Conservation (phyloP, 805 yeast species). For the Candida pseudoglaebosa region DNA sequence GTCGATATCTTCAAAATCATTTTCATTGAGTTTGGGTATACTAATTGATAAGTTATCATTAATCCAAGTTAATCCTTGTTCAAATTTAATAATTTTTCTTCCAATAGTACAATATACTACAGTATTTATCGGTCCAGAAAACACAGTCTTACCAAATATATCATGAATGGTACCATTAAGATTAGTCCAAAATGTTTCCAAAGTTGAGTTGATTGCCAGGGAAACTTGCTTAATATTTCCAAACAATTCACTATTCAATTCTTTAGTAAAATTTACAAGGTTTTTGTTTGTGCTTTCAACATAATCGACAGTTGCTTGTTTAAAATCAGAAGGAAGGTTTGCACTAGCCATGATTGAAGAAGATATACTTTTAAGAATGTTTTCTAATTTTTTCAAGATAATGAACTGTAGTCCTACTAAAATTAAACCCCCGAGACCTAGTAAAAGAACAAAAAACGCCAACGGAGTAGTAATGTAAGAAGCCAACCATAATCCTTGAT, state of each 20-base stretch:
- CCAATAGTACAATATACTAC: constrained; percentile 80
- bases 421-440: constrained; percentile 57
- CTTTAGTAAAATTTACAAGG: constrained; percentile 44
- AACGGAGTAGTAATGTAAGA: constrained; percentile 51
- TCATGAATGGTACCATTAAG: constrained; percentile 56
- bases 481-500: constrained; percentile 36
- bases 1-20: constrained; percentile 8
- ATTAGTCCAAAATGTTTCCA: constrained; percentile 50
- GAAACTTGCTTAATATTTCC: constrained; percentile 64
- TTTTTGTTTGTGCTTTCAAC: constrained; percentile 47
- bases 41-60: constrained; percentile 55
- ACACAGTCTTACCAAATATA: constrained; percentile 69
- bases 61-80: constrained; percentile 77
- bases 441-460: constrained; percentile 45
- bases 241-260: constrained; percentile 60
- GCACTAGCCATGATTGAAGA: not conserved
- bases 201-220: constrained; percentile 53
- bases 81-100: constrained; percentile 60
- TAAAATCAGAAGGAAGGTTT: not conserved
- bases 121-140: constrained; percentile 53
- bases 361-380: constrained; percentile 9
- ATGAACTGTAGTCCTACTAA: constrained; percentile 52
- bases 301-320: constrained; percentile 5
- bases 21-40: constrained; percentile 46
- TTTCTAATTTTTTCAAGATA: constrained; percentile 33